Percentiles rank a stretch among this genome's conserved stretches.
phyloP scores from a whole-genome alignment of 202 grass and related monocot genomes.

The Elaeis oleifera region DNA sequence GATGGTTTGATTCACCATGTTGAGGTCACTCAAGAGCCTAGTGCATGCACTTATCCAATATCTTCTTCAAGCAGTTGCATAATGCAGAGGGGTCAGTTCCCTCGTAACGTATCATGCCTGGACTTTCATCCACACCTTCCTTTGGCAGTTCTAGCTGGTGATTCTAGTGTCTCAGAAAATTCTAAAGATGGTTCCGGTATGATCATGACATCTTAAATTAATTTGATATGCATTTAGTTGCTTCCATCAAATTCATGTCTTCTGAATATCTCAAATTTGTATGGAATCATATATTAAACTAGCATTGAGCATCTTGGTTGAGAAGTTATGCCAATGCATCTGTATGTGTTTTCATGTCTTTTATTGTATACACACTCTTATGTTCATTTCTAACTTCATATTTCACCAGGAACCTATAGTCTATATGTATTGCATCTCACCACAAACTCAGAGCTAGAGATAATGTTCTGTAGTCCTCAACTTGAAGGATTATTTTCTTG shows the following conservation, averaged over 20 bases:
- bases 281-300: no score
- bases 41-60: conserved; percentile 30
- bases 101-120: conserved; percentile 53
- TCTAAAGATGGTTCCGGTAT: conserved; percentile 57
- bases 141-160: conserved; percentile 52
- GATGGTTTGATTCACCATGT: conserved; percentile 63
- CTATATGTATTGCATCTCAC: conserved; percentile 43
- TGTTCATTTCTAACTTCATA: no score
- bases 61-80: conserved; percentile 39
- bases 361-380: no score
- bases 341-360: no score
- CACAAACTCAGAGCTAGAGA: conserved; percentile 40
- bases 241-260: no score
- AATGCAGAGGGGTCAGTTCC: conserved; percentile 47
- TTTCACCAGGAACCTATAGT: conserved; percentile 44
- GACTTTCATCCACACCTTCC: conserved; percentile 61
- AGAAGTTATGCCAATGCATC: no score
- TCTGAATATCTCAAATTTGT: no score
- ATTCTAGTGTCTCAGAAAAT: conserved; percentile 32
- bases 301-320: no score
- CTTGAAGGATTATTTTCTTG: conserved; percentile 55
- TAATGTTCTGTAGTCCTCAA: conserved; percentile 35
- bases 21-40: conserved; percentile 44
- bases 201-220: conserved; percentile 14
- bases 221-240: background rate